Evolutionary conservation across 192 early-diverging fungal genomes (phyloP).

Genomic region (Podila minutissima): DNA sequence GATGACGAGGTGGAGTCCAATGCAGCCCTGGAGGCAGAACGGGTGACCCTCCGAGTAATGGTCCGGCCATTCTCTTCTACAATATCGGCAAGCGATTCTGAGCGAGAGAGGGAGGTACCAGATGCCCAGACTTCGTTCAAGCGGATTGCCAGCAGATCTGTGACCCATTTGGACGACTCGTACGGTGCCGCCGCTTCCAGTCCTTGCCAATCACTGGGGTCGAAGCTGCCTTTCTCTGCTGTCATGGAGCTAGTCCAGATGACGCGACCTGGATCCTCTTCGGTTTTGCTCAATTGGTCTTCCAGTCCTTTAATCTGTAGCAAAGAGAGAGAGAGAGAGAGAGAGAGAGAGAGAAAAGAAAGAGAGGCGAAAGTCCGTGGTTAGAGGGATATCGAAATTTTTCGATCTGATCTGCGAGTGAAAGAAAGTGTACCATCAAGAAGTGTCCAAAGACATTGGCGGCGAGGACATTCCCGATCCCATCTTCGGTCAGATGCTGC

Average conservation of each 20-base stretch:
- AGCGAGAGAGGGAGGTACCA: neutral
- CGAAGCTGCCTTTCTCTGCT: constrained; percentile 35
- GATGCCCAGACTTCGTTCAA: constrained; percentile 44
- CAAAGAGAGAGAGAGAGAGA: neutral
- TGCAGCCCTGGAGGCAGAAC: constrained; percentile 11
- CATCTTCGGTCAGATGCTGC: constrained; percentile 59
- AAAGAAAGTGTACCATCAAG: constrained; percentile 55
- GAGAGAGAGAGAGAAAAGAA: too few relatives aligned
- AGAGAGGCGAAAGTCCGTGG: too few relatives aligned
- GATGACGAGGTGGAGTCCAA: neutral
- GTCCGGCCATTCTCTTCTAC: neutral
- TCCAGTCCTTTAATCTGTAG: constrained; percentile 61
- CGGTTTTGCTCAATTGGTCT: constrained; percentile 41
- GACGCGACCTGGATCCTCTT: constrained; percentile 54
- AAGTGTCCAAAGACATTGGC: constrained; percentile 70
- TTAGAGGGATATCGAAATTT: too few relatives aligned
- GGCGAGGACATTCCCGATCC: constrained; percentile 61
- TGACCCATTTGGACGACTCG: constrained; percentile 66
- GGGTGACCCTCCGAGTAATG: constrained; percentile 15
- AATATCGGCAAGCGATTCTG: neutral
- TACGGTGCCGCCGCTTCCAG: constrained; percentile 53
- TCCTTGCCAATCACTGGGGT: constrained; percentile 62
- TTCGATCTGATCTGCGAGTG: neutral
- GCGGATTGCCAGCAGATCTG: constrained; percentile 54
- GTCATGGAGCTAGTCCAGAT: constrained; percentile 68